These are phyloP conservation scores for Trichoderma koningii DNA, from an alignment of 2,329 filamentous ascomycete genomes.

Conservation along the genomic window DNA sequence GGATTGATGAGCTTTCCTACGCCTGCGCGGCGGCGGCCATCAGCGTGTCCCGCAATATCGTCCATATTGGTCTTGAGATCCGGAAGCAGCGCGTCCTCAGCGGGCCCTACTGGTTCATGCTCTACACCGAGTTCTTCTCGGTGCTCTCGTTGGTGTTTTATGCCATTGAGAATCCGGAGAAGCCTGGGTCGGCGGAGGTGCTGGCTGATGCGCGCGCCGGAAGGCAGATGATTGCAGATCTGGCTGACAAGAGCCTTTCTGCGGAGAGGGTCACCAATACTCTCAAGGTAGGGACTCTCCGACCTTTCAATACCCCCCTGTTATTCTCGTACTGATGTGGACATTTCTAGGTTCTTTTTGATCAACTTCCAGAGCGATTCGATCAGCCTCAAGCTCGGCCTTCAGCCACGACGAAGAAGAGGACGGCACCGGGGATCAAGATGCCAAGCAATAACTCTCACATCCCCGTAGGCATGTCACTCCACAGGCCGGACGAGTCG, in stretches of 20 bases:
- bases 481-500: constrained; percentile 41
- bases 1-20: constrained; percentile 75
- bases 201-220: constrained; percentile 83
- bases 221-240: constrained; percentile 74
- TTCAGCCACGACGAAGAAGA: constrained; percentile 54
- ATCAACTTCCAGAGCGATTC: constrained; percentile 74
- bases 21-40: constrained; percentile 67
- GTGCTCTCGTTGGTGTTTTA: constrained; percentile 79
- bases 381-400: constrained; percentile 50
- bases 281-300: constrained; percentile 62
- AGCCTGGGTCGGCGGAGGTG: constrained; percentile 73
- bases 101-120: constrained; percentile 83
- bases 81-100: constrained; percentile 73
- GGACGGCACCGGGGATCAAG: constrained; percentile 51
- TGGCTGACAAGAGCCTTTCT: constrained; percentile 83
- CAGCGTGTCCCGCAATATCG: constrained; percentile 69
- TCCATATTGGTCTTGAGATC: constrained; percentile 79
- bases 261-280: constrained; percentile 82
- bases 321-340: background rate
- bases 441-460: constrained; percentile 35
- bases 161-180: constrained; percentile 77
- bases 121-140: constrained; percentile 82
- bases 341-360: constrained; percentile 70
- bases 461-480: constrained; percentile 39
- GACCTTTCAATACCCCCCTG: constrained; percentile 18